Evolutionary conservation across 1,284 basidiomycete genomes (phyloP).

Genomic region (Puccinia coronata): DNA sequence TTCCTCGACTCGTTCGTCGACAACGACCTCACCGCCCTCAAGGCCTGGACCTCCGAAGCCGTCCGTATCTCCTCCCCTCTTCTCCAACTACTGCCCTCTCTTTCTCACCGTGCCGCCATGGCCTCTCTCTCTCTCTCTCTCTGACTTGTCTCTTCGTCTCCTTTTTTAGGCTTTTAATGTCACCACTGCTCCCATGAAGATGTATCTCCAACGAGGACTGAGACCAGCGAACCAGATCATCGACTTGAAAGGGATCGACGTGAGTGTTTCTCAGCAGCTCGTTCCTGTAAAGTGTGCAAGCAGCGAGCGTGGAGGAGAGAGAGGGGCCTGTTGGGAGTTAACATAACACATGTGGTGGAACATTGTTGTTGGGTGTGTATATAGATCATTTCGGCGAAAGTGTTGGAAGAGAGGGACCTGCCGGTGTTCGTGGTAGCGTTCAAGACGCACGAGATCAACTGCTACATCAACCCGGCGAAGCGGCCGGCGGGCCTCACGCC

Average conservation of each 20-base stretch:
- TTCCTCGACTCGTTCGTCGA: constrained; percentile 92
- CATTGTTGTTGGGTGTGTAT: too few relatives aligned
- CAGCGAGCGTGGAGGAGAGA: too few relatives aligned
- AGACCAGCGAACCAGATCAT: constrained; percentile 86
- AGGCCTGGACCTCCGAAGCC: constrained; percentile 93
- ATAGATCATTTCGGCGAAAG: constrained; percentile 74
- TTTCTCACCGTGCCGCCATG: too few relatives aligned
- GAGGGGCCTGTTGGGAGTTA: too few relatives aligned
- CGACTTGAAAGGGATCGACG: constrained; percentile 92
- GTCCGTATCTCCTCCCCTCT: constrained; percentile 68
- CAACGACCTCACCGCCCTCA: constrained; percentile 80
- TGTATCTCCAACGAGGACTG: constrained; percentile 84
- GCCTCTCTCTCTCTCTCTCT: not conserved
- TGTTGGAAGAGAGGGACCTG: constrained; percentile 77
- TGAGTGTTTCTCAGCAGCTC: constrained; percentile 64
- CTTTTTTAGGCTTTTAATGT: constrained; percentile 83
- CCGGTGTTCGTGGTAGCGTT: constrained; percentile 94
- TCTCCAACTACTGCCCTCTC: too few relatives aligned
- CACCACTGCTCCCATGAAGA: constrained; percentile 94
- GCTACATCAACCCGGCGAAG: constrained; percentile 74
- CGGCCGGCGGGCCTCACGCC: not conserved
- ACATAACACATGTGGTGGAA: too few relatives aligned
- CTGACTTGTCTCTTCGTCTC: too few relatives aligned
- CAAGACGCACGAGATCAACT: constrained; percentile 86
- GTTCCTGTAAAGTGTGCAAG: too few relatives aligned